Base-by-base conservation (phyloP, 164 flowering plant genomes). In the Tinospora cordifolia region DNA sequence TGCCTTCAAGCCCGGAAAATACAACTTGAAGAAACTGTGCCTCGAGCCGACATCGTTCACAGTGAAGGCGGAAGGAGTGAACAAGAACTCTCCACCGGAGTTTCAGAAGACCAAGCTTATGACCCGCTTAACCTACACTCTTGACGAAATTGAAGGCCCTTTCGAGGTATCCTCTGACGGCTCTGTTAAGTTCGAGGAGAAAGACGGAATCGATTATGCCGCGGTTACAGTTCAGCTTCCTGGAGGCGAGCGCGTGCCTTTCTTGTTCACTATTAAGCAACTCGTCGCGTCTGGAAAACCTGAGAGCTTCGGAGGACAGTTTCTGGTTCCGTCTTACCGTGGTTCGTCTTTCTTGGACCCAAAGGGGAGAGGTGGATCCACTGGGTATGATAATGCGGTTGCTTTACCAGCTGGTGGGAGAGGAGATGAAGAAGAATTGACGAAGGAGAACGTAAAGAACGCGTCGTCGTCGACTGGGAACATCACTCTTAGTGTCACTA, bases 311-410 rank as follows among this genome's bases (percentile, higher is more conserved):
- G 30, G 87, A 0, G 98, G 98, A 5, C 76, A 86, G 47, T 93
- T 87, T 73, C 78, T 93, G 0, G 97, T 91, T 9, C 98, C 98
- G 4, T 91, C 96, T 0, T 93, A 93, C 91, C 77, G 96, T 27
- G 98, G 96, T 3, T 84, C 97, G 0, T 93, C 98, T 0, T 93
- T 93, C 86, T 82, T 93, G 78, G 98, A 93, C 92, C 98, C 98
- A 39, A 93, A 93, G 87, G 98, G 98, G 8, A 74, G 98, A 41
- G 98, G 98, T 76, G 98, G 96, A 0, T 93, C 97, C 0, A 85
- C 94, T 0, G 97, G 98, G n/a, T n/a, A n/a, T n/a, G n/a, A n/a
- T n/a, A n/a, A n/a, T n/a, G n/a, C n/a, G n/a, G n/a, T n/a, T n/a
- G 98, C 98, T 3, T 81, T 93, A 80, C 98, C 97, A 0, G 98